A percentile compares a stretch with the other conserved stretches of the same genome.
Evolutionary conservation across 805 yeast species (phyloP).

Genomic region (Tetrapisispora namnaoensis): DNA sequence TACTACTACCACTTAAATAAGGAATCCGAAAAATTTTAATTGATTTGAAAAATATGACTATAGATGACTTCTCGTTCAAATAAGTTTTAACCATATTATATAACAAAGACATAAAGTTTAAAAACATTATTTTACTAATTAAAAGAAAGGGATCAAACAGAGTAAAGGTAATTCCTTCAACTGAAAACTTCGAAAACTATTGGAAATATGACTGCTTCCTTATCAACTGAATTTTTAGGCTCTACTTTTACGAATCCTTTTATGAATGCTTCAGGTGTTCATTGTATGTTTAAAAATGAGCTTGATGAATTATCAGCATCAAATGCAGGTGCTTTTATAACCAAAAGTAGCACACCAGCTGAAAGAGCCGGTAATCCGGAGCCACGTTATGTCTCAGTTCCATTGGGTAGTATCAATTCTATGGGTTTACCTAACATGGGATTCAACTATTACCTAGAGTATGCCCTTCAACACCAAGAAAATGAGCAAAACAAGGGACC

Average conservation of each 20-base stretch:
- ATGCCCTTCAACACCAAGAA: slow-evolving; percentile 16
- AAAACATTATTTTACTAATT: too few relatives aligned
- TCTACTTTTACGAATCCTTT: slow-evolving; percentile 21
- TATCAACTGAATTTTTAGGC: slow-evolving; percentile 15
- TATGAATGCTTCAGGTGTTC: slow-evolving; percentile 29
- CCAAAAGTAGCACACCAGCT: slow-evolving; percentile 22
- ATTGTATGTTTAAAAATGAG: slow-evolving; percentile 23
- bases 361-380: slow-evolving; percentile 25
- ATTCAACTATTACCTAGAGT: slow-evolving; percentile 22
- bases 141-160: too few relatives aligned
- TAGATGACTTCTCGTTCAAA: background rate
- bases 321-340: slow-evolving; percentile 23
- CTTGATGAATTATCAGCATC: slow-evolving; percentile 20
- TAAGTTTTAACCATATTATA: background rate
- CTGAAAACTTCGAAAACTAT: too few relatives aligned
- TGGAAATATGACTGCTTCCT: background rate
- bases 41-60: background rate
- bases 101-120: too few relatives aligned
- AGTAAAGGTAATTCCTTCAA: too few relatives aligned
- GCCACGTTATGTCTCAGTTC: slow-evolving; percentile 25
- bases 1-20: too few relatives aligned
- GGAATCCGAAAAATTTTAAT: background rate
- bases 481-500: slow-evolving; percentile 11
- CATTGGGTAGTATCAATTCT: slow-evolving; percentile 27
- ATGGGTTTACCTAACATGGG: slow-evolving; percentile 28